A percentile compares a stretch with the other conserved stretches of the same genome.
Conservation (phyloP, 2,329 filamentous ascomycete species). For the Cadophora malorum region DNA sequence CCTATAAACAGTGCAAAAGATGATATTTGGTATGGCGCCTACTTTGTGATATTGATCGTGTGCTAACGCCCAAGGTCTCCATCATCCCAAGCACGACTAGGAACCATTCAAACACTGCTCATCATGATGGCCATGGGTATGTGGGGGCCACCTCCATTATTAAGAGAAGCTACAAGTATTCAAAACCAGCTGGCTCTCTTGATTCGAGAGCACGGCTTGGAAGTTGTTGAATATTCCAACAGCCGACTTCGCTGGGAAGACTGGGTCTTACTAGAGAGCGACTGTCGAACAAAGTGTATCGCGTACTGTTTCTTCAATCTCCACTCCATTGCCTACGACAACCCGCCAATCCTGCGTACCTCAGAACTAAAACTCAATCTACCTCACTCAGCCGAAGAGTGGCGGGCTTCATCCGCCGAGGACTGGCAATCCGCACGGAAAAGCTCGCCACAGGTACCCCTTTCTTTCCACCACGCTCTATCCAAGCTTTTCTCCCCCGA, state of each 20-base stretch:
- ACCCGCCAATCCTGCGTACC: constrained; percentile 61
- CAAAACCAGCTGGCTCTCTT: constrained; percentile 64
- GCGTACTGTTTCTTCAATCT: constrained; percentile 69
- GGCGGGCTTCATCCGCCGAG: constrained; percentile 63
- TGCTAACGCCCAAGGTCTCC: constrained; percentile 3
- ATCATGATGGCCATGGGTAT: constrained; percentile 65
- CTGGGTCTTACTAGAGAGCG: constrained; percentile 63
- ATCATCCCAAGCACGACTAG: constrained; percentile 46
- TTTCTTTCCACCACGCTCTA: constrained; percentile 63
- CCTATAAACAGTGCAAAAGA: background rate
- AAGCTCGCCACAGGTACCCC: constrained; percentile 57
- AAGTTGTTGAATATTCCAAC: constrained; percentile 44
- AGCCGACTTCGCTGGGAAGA: constrained; percentile 54
- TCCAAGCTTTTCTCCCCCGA: constrained; percentile 41
- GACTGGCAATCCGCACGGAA: constrained; percentile 59
- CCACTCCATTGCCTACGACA: constrained; percentile 67
- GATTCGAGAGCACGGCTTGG: constrained; percentile 63
- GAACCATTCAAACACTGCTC: constrained; percentile 69
- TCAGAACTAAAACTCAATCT: constrained; percentile 62
- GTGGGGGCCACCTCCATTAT: constrained; percentile 66
- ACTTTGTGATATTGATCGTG: background rate
- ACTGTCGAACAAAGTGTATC: constrained; percentile 63
- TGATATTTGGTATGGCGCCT: constrained; percentile 20
- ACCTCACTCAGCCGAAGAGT: constrained; percentile 61
- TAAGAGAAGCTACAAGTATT: constrained; percentile 63